These are phyloP conservation scores for Bathelium albidoporum DNA, from an alignment of 495 filamentous ascomycete genomes.

Conservation along the genomic window DNA sequence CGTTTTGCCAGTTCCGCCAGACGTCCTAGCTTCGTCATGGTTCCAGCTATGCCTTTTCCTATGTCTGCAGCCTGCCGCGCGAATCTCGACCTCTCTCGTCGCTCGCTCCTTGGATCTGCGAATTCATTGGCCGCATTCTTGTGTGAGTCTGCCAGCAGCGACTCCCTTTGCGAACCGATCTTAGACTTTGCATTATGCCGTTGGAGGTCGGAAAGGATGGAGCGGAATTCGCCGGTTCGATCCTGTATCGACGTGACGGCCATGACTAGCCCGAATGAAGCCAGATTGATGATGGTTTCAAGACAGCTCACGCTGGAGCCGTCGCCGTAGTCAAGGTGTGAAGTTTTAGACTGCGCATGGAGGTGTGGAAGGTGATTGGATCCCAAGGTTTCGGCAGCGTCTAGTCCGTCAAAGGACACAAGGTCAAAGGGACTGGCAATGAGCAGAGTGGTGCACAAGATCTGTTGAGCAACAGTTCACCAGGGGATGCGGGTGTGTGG, in stretches of 20 bases:
- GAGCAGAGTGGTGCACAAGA: neutral
- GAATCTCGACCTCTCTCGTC: conserved; percentile 60
- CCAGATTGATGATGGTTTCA: neutral
- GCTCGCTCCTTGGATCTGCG: conserved; percentile 18
- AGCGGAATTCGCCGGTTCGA: conserved; percentile 85
- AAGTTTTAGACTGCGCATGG: neutral
- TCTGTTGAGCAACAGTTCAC: neutral
- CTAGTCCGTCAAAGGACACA: too few relatives aligned
- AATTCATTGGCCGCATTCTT: conserved; percentile 58
- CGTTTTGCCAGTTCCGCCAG: conserved; percentile 88
- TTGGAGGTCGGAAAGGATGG: conserved; percentile 76
- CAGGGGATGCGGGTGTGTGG: neutral
- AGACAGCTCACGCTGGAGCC: neutral
- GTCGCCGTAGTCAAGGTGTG: neutral
- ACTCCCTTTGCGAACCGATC: conserved; percentile 64
- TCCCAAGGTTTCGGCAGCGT: too few relatives aligned
- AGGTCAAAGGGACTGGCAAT: neutral
- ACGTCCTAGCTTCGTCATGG: conserved; percentile 88
- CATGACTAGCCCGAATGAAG: neutral
- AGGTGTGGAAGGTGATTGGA: neutral
- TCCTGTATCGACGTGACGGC: conserved; percentile 78
- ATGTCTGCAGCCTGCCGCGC: conserved; percentile 83
- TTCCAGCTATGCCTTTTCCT: conserved; percentile 73
- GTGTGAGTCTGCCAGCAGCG: conserved; percentile 67
- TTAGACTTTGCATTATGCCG: conserved; percentile 59